Conservation (phyloP, 371 early-diverging fungal species). For the Saksenaea vasiformis region DNA sequence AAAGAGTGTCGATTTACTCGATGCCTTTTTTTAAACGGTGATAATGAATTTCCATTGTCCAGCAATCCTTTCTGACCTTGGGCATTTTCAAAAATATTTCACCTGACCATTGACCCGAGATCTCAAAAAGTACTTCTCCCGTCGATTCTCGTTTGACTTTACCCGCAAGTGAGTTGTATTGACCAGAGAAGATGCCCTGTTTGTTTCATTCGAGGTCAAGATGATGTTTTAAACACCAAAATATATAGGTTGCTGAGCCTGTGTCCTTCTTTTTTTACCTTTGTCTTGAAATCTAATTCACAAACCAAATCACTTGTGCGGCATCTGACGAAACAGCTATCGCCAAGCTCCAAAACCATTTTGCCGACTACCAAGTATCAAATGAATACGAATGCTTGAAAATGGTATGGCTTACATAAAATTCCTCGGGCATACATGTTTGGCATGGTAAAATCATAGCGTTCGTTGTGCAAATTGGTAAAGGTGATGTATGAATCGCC, state of each 20-base stretch:
- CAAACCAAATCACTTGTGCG: slow-evolving; percentile 74
- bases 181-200: slow-evolving; percentile 75
- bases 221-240: too few relatives aligned
- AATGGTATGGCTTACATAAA: slow-evolving; percentile 19
- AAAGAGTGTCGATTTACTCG: slow-evolving; percentile 60
- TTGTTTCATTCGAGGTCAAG: background rate
- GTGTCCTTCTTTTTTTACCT: slow-evolving; percentile 72
- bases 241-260: too few relatives aligned
- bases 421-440: slow-evolving; percentile 92
- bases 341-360: slow-evolving; percentile 92
- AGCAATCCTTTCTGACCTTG: slow-evolving; percentile 13
- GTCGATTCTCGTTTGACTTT: slow-evolving; percentile 79
- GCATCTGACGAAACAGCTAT: slow-evolving; percentile 74
- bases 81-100: slow-evolving; percentile 58
- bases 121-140: slow-evolving; percentile 74
- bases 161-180: slow-evolving; percentile 81
- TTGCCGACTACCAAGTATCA: slow-evolving; percentile 66
- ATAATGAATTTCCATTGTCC: background rate
- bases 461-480: slow-evolving; percentile 60
- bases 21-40: slow-evolving; percentile 2
- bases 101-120: slow-evolving; percentile 89
- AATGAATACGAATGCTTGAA: background rate
- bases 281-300: slow-evolving; percentile 88
- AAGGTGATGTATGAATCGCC: slow-evolving; percentile 77
- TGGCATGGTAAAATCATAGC: slow-evolving; percentile 17